Evolutionary conservation across 2,329 filamentous ascomycete genomes (phyloP).

Genomic region (Exophiala mesophila): DNA sequence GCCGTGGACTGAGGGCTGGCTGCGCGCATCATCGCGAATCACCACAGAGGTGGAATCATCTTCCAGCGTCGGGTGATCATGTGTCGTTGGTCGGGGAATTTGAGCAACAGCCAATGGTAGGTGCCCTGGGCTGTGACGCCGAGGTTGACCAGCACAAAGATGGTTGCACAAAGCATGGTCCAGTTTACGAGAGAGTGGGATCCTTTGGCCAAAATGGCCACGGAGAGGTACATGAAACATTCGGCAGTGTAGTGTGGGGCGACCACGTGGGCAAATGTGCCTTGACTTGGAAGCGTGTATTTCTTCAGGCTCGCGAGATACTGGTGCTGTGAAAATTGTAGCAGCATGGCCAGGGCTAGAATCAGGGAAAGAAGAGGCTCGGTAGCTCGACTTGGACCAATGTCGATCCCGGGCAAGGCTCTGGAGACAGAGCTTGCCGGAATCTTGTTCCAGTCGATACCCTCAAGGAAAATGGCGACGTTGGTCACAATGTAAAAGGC

Average conservation of each 20-base stretch:
- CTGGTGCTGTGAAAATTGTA: conserved; percentile 70
- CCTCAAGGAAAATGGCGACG: conserved; percentile 79
- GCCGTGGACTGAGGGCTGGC: no score
- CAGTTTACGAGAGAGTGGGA: conserved; percentile 55
- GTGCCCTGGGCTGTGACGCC: conserved; percentile 75
- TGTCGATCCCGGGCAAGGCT: neutral
- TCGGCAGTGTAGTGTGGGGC: conserved; percentile 93
- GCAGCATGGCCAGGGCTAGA: conserved; percentile 64
- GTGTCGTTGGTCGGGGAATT: conserved; percentile 48
- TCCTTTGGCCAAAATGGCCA: conserved; percentile 59
- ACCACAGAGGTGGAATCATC: conserved; percentile 18
- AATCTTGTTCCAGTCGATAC: conserved; percentile 39
- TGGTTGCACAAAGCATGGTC: conserved; percentile 63
- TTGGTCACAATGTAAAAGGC: conserved; percentile 70
- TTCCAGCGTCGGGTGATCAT: conserved; percentile 15
- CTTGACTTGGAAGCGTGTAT: conserved; percentile 73
- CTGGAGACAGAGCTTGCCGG: conserved; percentile 1
- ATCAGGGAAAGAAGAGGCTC: conserved; percentile 31
- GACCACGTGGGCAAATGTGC: conserved; percentile 66
- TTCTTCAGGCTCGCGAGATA: conserved; percentile 68
- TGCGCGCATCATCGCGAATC: no score
- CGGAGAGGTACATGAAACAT: conserved; percentile 73
- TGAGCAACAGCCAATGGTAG: conserved; percentile 70
- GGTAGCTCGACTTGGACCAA: neutral
- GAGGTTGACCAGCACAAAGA: conserved; percentile 75